phyloP scores from a whole-genome alignment of 768 basidiomycete genomes.

The Obba rivulosa region DNA sequence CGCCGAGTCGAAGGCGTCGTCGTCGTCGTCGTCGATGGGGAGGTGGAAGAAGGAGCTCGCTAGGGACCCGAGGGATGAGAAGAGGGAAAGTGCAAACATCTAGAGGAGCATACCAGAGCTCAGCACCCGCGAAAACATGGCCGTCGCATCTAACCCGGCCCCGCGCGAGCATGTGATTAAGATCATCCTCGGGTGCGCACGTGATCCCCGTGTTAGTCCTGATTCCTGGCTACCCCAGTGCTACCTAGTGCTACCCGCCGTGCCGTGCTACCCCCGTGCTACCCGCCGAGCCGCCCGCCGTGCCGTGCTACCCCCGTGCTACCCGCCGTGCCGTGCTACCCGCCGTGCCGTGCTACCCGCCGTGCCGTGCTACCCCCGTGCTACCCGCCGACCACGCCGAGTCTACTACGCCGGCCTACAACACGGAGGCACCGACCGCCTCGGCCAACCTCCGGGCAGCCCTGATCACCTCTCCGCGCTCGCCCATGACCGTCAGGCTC shows the following conservation, averaged over 20 bases:
- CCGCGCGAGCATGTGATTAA: constrained; percentile 19
- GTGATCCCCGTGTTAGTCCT: background rate
- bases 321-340: too few species aligned
- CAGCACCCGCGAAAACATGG: constrained; percentile 24
- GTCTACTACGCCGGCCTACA: too few species aligned
- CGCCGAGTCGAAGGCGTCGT: constrained; percentile 27
- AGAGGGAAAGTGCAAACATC: background rate
- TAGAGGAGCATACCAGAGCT: constrained; percentile 16
- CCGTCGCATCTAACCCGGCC: constrained; percentile 14
- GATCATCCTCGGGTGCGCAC: background rate
- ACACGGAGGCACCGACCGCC: constrained; percentile 33
- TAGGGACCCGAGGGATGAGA: constrained; percentile 18
- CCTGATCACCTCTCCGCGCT: constrained; percentile 70
- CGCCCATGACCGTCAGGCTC: constrained; percentile 87
- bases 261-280: too few species aligned
- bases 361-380: too few species aligned
- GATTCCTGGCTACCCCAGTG: too few species aligned
- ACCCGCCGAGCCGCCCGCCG: too few species aligned
- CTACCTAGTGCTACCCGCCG: too few species aligned
- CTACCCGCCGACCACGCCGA: too few species aligned
- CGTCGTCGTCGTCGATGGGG: constrained; percentile 55
- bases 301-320: too few species aligned
- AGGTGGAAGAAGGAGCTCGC: constrained; percentile 61
- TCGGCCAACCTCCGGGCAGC: constrained; percentile 51
- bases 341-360: too few species aligned